Evolutionary conservation across 257 asterid species (phyloP), one percentile per base, ranked within the genome.

Genomic region (Solanum rostratum): DNA sequence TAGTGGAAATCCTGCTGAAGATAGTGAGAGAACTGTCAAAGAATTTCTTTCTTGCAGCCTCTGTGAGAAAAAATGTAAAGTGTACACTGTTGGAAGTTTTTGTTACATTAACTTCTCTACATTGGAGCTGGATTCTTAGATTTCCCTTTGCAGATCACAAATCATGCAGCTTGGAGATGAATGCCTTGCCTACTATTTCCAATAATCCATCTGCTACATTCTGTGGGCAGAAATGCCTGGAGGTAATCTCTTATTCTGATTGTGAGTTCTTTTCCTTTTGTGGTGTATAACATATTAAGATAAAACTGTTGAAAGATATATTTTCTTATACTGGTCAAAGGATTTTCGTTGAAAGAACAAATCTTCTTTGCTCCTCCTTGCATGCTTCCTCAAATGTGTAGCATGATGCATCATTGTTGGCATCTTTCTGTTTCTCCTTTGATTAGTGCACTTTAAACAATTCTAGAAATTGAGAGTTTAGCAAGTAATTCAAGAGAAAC

Each of bases 61-160:
- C 85, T 95, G 98, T 84, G 98, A 92, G 91, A 92, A 88, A 88
- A 91, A 90, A 93, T 95, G 98, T 94, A 94, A 91, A 22, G 57
- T 73, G n/a, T 41, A 73, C 10, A 82, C 80, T 49, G 68, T 30
- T 89, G 73, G 68, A 33, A 82, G 43, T 81, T 85, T 45, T 74
- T 83, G 54, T 85, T 24, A 13, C 20, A 82, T 74, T 46, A 1
- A n/a, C 39, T 68, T 9, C n/a, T 18, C 63, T 49, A 24, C 22
- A 49, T 74, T 74, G 24, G 60, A 78, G 80, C 84, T 85, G 86
- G 85, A 84, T n/a, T 71, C 74, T 62, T 27, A 41, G 81, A 60
- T 81, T 82, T 22, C 46, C 45, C 88, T 83, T 90, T 74, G 80
- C 87, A 97, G 98, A 92, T 91, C 98, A 95, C 90, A 87, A 82